phyloP scores from a whole-genome alignment of 768 basidiomycete species.

The Mycena sanguinolenta region DNA sequence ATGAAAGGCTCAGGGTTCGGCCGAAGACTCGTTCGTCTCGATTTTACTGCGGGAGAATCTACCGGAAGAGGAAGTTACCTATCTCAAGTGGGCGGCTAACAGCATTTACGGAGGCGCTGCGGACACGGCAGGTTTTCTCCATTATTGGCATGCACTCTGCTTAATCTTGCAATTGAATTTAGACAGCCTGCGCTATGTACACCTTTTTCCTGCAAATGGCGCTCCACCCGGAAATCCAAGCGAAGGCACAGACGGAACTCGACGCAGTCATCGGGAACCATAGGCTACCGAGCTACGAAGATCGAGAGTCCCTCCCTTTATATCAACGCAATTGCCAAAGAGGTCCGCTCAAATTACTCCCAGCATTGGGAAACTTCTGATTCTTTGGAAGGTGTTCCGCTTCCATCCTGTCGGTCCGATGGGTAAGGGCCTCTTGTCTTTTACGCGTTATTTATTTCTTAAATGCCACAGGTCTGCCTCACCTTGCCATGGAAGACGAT shows the following conservation, averaged over 20 bases:
- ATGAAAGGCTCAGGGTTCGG: constrained; percentile 9
- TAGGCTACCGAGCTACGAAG: constrained; percentile 44
- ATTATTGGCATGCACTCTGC: background rate
- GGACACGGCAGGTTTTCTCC: constrained; percentile 35
- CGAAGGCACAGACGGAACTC: constrained; percentile 46
- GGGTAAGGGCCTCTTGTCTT: background rate
- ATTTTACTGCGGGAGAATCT: constrained; percentile 5
- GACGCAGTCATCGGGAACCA: constrained; percentile 44
- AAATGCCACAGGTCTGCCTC: constrained; percentile 31
- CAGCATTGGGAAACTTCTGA: background rate
- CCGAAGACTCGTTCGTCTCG: constrained; percentile 23
- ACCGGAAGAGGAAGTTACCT: constrained; percentile 2
- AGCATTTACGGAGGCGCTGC: constrained; percentile 39
- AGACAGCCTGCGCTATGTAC: constrained; percentile 39
- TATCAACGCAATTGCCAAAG: constrained; percentile 42
- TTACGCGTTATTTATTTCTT: background rate
- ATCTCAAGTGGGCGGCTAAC: constrained; percentile 30
- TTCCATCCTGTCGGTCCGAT: constrained; percentile 16
- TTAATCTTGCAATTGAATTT: background rate
- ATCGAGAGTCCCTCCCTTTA: constrained; percentile 46
- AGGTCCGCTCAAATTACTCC: constrained; percentile 27
- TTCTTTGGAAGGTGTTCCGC: constrained; percentile 35
- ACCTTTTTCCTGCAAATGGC: constrained; percentile 46
- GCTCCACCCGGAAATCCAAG: constrained; percentile 42
- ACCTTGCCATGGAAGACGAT: constrained; percentile 41